Evolutionary conservation across 306 rosid species (phyloP).

Genomic region (Sophora flavescens): DNA sequence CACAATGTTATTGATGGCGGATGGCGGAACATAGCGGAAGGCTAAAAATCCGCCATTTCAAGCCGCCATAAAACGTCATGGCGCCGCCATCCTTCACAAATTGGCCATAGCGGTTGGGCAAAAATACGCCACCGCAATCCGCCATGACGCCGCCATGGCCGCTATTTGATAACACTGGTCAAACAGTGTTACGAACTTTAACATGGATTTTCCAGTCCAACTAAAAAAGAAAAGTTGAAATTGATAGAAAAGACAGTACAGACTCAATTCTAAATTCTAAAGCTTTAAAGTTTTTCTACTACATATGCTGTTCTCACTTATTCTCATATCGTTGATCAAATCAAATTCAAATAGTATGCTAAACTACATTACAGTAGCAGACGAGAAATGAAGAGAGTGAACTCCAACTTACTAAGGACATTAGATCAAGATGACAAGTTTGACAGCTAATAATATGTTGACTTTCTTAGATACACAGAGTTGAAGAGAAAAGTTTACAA

Average conservation of each 20-base stretch:
- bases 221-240: background rate
- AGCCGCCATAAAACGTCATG: no score
- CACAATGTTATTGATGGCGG: no score
- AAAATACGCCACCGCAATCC: no score
- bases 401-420: background rate
- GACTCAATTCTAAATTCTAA: background rate
- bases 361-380: background rate
- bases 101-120: no score
- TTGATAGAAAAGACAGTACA: background rate
- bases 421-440: background rate
- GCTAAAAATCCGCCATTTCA: no score
- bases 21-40: no score
- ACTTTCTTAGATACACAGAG: background rate
- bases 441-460: background rate
- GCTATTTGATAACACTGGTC: no score
- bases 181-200: background rate
- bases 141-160: no score
- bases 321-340: constrained; percentile 25
- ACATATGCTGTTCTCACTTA: background rate
- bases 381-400: background rate
- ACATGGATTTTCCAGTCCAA: background rate
- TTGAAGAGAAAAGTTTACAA: no score
- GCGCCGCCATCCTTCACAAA: no score
- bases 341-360: background rate
- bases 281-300: constrained; percentile 14